phyloP scores from a whole-genome alignment of 495 filamentous ascomycete genomes.

The Hyaloscypha variabilis region DNA sequence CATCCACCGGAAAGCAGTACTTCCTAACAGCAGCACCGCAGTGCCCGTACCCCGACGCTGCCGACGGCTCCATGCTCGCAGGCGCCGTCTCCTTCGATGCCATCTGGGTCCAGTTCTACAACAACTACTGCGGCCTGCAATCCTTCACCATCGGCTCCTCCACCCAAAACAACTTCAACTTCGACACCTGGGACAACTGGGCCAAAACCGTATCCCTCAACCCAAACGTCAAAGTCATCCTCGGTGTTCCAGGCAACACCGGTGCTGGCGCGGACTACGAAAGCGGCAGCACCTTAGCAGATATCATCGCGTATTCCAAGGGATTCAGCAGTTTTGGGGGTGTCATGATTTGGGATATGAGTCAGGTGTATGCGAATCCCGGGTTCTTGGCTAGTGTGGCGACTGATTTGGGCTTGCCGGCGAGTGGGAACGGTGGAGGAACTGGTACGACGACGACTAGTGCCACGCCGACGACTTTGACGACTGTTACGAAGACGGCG shows the following conservation, averaged over 20 bases:
- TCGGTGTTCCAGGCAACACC: conserved; percentile 67
- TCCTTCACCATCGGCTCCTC: conserved; percentile 47
- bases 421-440: not conserved
- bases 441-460: not conserved
- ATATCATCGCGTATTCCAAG: conserved; percentile 53
- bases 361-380: conserved; percentile 58
- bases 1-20: conserved; percentile 45
- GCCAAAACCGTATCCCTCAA: conserved; percentile 63
- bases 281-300: conserved; percentile 42
- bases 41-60: conserved; percentile 57
- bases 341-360: conserved; percentile 75
- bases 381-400: conserved; percentile 49
- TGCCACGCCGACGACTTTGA: not conserved
- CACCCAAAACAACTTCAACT: conserved; percentile 65
- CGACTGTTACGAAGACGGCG: conserved; percentile 6
- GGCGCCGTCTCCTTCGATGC: conserved; percentile 58
- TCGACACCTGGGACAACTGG: conserved; percentile 73
- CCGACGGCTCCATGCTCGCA: conserved; percentile 56
- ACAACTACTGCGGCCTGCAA: conserved; percentile 59
- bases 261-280: conserved; percentile 62
- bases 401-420: conserved; percentile 14
- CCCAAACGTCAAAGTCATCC: conserved; percentile 62
- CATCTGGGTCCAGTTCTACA: conserved; percentile 69
- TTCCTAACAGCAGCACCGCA: conserved; percentile 60
- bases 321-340: conserved; percentile 65